phyloP scores from a whole-genome alignment of 192 early-diverging fungal genomes.

The Coemansia sp. region DNA sequence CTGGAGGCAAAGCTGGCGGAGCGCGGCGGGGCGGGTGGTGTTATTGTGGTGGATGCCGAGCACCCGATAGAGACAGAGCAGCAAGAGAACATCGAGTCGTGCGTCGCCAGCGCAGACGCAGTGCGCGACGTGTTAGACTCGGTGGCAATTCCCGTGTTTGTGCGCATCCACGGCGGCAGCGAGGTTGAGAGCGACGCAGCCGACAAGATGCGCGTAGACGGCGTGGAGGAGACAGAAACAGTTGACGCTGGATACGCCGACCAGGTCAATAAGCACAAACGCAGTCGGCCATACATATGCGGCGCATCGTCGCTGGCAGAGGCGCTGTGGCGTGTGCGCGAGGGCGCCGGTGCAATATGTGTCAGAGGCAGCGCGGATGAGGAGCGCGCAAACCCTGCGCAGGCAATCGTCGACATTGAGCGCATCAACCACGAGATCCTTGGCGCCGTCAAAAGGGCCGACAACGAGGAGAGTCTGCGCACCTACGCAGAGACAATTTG shows the following conservation, averaged over 20 bases:
- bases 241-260: conserved; percentile 69
- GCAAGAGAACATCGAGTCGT: neutral
- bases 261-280: conserved; percentile 89
- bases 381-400: neutral
- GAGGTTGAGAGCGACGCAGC: conserved; percentile 81
- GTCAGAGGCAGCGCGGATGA: conserved; percentile 2
- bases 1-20: conserved; percentile 5
- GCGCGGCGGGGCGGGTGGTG: neutral
- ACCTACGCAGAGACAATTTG: neutral
- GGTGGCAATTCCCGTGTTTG: conserved; percentile 96
- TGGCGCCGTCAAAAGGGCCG: neutral
- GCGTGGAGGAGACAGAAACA: conserved; percentile 31
- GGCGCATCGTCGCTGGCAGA: conserved; percentile 51
- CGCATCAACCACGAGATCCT: neutral
- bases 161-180: conserved; percentile 94
- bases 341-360: neutral
- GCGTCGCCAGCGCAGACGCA: neutral
- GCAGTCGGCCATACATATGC: conserved; percentile 88
- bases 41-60: neutral
- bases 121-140: conserved; percentile 76
- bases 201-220: conserved; percentile 1
- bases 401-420: conserved; percentile 11
- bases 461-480: neutral
- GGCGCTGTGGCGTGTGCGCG: neutral
- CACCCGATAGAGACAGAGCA: neutral